phyloP scores from a whole-genome alignment of 495 filamentous ascomycete species.

The Aspergillus cavernicola region DNA sequence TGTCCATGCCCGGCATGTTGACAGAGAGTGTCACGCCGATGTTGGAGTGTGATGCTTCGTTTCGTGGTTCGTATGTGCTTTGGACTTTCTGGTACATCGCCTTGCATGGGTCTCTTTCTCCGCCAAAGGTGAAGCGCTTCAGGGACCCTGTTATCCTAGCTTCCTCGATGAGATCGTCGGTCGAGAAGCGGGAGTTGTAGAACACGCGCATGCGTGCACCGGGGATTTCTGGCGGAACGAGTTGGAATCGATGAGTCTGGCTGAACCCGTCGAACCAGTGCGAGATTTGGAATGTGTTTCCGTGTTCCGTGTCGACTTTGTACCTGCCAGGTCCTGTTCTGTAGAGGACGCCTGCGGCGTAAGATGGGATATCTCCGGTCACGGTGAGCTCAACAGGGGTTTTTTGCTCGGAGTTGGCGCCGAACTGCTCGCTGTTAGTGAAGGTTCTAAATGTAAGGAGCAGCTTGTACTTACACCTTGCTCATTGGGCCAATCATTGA shows the following conservation, averaged over 20 bases:
- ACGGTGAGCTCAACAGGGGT: conserved; percentile 47
- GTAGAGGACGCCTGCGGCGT: conserved; percentile 60
- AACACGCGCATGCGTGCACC: conserved; percentile 41
- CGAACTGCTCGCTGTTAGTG: conserved; percentile 36
- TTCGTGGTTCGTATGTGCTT: conserved; percentile 39
- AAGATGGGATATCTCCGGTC: conserved; percentile 47
- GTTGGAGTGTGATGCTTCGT: conserved; percentile 32
- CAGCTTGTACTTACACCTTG: conserved; percentile 21
- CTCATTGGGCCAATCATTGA: conserved; percentile 35
- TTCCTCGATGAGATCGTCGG: conserved; percentile 52
- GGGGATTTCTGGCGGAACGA: conserved; percentile 33
- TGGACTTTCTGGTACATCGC: conserved; percentile 64
- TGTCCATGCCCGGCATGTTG: conserved; percentile 49
- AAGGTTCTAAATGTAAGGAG: no score
- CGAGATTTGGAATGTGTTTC: conserved; percentile 49
- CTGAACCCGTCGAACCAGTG: conserved; percentile 84
- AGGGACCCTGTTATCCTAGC: conserved; percentile 49
- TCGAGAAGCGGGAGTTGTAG: conserved; percentile 70
- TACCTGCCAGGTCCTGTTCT: conserved; percentile 67
- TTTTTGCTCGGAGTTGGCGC: conserved; percentile 46
- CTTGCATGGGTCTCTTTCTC: conserved; percentile 64
- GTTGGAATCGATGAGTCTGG: conserved; percentile 72
- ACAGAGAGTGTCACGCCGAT: conserved; percentile 59
- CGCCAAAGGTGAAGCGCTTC: conserved; percentile 53
- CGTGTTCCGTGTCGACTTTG: conserved; percentile 52